Conservation (phyloP, 805 yeast genomes). For the Candida silvatica region DNA sequence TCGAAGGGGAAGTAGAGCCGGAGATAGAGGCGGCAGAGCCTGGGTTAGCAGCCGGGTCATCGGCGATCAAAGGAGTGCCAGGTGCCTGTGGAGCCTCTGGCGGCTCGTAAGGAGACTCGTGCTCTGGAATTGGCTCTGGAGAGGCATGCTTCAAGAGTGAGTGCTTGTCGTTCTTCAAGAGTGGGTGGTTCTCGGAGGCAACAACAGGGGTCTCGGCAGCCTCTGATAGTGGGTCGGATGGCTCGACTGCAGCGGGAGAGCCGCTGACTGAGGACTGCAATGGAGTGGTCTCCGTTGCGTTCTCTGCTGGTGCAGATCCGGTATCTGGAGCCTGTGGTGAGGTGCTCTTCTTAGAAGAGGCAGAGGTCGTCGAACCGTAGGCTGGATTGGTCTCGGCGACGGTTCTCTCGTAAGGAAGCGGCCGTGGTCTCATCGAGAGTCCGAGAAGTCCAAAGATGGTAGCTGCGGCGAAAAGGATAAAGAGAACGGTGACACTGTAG, state of each 20-base stretch:
- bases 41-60: background rate
- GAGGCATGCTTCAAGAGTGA: background rate
- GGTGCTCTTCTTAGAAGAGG: background rate
- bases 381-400: slow-evolving; percentile 11
- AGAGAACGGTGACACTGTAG: slow-evolving; percentile 38
- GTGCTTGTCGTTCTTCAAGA: background rate
- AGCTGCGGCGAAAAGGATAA: slow-evolving; percentile 36
- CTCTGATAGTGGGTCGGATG: background rate
- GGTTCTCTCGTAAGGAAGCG: slow-evolving; percentile 12
- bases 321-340: background rate
- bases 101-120: slow-evolving; percentile 4
- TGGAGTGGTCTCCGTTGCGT: slow-evolving; percentile 4
- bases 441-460: slow-evolving; percentile 45
- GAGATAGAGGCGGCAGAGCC: background rate
- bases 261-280: slow-evolving; percentile 10
- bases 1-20: too few relatives aligned
- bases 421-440: slow-evolving; percentile 26
- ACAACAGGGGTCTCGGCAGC: background rate
- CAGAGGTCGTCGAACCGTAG: slow-evolving; percentile 14
- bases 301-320: background rate
- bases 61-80: background rate
- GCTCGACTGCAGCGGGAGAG: slow-evolving; percentile 2
- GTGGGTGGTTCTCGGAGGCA: background rate
- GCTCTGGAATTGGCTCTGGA: background rate
- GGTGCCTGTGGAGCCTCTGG: slow-evolving; percentile 6